Conservation (phyloP, 495 filamentous ascomycete species). For the Parmelia sp. region DNA sequence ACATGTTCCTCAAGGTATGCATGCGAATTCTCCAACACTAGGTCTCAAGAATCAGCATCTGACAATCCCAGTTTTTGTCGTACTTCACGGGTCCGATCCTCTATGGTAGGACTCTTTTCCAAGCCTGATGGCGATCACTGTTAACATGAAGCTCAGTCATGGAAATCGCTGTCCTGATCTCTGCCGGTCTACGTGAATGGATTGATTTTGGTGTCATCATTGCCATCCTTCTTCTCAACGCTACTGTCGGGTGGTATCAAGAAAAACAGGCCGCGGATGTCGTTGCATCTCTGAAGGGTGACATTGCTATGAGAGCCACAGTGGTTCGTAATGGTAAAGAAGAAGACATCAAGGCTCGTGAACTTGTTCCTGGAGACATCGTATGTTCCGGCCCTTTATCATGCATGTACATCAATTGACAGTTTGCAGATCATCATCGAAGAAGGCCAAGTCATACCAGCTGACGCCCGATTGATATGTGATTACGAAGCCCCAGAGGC, state of each 20-base stretch:
- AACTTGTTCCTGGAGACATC: slow-evolving; percentile 76
- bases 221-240: slow-evolving; percentile 72
- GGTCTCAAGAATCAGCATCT: slow-evolving; percentile 1
- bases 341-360: slow-evolving; percentile 67
- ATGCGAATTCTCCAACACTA: neutral
- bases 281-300: slow-evolving; percentile 72
- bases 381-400: slow-evolving; percentile 43
- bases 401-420: slow-evolving; percentile 21
- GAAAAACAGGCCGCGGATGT: slow-evolving; percentile 83
- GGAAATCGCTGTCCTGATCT: slow-evolving; percentile 74
- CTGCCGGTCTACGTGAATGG: slow-evolving; percentile 75
- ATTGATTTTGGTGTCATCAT: slow-evolving; percentile 81
- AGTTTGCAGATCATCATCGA: slow-evolving; percentile 53
- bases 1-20: slow-evolving; percentile 48
- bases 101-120: slow-evolving; percentile 52
- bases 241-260: slow-evolving; percentile 77
- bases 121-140: neutral
- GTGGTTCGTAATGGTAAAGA: slow-evolving; percentile 67
- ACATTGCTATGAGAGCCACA: slow-evolving; percentile 72
- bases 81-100: slow-evolving; percentile 81
- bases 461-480: slow-evolving; percentile 70
- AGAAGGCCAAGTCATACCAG: slow-evolving; percentile 69
- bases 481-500: slow-evolving; percentile 64
- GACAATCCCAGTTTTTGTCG: slow-evolving; percentile 57
- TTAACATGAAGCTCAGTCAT: slow-evolving; percentile 54